Base-by-base conservation (phyloP, 306 rosid species). In the Pyrus betulifolia region DNA sequence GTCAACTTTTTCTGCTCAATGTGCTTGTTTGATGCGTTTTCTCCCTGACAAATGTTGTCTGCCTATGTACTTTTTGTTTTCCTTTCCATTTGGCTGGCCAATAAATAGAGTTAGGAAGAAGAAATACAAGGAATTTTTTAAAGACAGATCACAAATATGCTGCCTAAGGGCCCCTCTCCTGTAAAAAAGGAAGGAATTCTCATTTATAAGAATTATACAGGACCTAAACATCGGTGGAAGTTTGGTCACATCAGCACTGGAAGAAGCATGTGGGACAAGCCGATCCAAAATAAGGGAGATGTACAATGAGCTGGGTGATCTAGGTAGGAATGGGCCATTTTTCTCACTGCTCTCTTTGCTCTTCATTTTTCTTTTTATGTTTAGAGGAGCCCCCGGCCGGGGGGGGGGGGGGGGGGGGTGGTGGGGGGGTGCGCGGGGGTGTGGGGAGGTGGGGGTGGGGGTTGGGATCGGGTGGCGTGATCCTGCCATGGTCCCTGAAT, bases 201-300 rank as follows among this genome's bases (percentile, higher is more conserved):
- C 35, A 25, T 49, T 30, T 42, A 69, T 79, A 40, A 74, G 57
- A 77, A 69, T 77, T 31, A 55, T 81, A 82, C 89, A 93, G 98
- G 97, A 93, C 52, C 84, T 93, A 69, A 91, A 89, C 79, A 90
- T 93, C 82, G 98, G 98, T 66, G 93, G 96, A 69, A 91, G 93
- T 87, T 76, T 93, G 86, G 97, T 93, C 66, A 62, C 92, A 82
- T 78, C 93, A 67, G 96, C 98, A 44, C 63, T 93, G 44, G 93
- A 91, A 86, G 98, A 93, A 69, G 93, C 97, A 69, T 93, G 97
- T 25, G 96, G 97, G 79, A 88, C 91, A 69, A 87, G 71, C 66
- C 83, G 93, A 77, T 87, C 84, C 31, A 91, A 86, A 89, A 74
- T 93, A 78, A 88, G 71, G 78, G 93, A 89, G 89, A 89, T 93